Evolutionary conservation across 106 monocot species (phyloP).

Genomic region (Dendrobium nobile): DNA sequence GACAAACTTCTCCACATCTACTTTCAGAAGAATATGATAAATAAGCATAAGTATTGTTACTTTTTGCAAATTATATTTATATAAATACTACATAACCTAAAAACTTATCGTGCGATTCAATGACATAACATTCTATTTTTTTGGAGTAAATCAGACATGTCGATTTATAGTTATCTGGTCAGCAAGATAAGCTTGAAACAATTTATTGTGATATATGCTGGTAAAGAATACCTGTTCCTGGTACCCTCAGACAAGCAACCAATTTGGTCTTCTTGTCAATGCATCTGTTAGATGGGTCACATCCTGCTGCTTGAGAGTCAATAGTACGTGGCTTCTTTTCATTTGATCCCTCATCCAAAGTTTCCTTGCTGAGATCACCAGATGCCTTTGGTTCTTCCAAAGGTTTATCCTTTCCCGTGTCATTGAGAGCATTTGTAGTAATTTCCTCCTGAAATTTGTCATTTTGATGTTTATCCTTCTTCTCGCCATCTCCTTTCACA

Average conservation of each 20-base stretch:
- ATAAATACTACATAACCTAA: too few species aligned
- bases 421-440: conserved; percentile 11
- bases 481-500: conserved; percentile 12
- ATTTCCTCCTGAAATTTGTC: conserved; percentile 8
- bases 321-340: conserved; percentile 2
- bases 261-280: conserved; percentile 48
- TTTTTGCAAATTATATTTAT: too few species aligned
- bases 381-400: conserved; percentile 2
- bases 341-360: conserved; percentile 12
- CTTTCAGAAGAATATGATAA: too few species aligned
- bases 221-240: conserved; percentile 50
- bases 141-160: background rate
- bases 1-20: too few species aligned
- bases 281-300: conserved; percentile 59
- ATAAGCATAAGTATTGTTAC: too few species aligned
- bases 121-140: background rate
- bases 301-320: conserved; percentile 27
- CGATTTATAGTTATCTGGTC: background rate
- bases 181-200: background rate
- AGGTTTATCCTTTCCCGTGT: conserved; percentile 7
- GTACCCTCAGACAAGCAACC: conserved; percentile 75
- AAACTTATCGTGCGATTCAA: too few species aligned
- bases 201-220: background rate
- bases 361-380: background rate
- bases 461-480: conserved; percentile 9